Base-by-base conservation (phyloP, 2,329 filamentous ascomycete genomes). In the Colletotrichum destructivum region DNA sequence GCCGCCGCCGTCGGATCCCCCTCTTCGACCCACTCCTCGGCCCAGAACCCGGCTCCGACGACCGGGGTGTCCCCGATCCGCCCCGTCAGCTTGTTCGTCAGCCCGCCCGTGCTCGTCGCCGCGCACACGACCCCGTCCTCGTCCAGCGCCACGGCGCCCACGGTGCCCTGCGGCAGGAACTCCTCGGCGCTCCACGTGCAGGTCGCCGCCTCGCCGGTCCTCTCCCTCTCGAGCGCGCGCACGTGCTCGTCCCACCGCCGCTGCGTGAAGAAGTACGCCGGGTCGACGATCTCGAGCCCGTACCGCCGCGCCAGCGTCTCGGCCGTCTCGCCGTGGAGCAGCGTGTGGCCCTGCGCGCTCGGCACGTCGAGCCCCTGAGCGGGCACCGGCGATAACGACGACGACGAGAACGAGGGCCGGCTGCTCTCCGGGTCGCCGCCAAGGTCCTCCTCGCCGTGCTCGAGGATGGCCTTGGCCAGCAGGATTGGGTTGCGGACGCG, bases 81-180 rank as follows among this genome's bases (percentile, higher is more conserved):
- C 0, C 94, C 95, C 0, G 93, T 93, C 66, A 96, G 83, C 84
- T 98, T 98, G 80, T 98, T 98, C 26, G 95, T 98, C 80, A 97
- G 80, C 0, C 95, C 95, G 6, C 95, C 95, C 0, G 89, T 91
- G 77, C 88, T 90, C 3, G 89, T 91, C 0, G 89, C 90, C n/a
- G 80, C 85, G 75, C 93, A 95, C 3, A 97, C 81, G 4, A 92
- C 89, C 0, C 94, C 94, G 51, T 91, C 88, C n/a, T 84, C 84
- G 79, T 97, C 95, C 9, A 97, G 83, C 31, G 93, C 94, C 0
- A 97, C 94, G 9, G 93, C 94, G 1, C 95, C 95, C 40, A 93
- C 92, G 0, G 95, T 98, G 0, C 95, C 95, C 81, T 97, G 94
- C 0, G 94, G 92, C 18, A 97, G 84, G 77, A 92, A 94, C 75